Percentiles rank a stretch among this genome's conserved stretches.
These are phyloP conservation scores for Striga hermonthica DNA, from an alignment of 305 asterid species.

Conservation along the genomic window DNA sequence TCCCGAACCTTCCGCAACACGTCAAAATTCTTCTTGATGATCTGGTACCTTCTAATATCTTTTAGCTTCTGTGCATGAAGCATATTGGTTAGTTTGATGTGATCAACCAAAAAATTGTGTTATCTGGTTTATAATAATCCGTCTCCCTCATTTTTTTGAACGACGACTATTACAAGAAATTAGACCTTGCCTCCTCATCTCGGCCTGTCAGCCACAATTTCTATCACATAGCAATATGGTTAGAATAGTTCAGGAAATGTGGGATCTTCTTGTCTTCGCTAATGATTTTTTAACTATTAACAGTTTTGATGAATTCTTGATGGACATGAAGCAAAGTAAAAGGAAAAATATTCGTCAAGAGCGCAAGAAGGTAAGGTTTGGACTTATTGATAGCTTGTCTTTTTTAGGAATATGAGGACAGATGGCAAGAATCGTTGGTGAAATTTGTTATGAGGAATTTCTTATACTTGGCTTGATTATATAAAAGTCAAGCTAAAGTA, in stretches of 20 bases:
- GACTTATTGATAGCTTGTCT: constrained; percentile 17
- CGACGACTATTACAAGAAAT: neutral
- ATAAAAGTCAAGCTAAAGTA: constrained; percentile 17
- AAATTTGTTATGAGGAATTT: constrained; percentile 6
- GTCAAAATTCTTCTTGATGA: neutral
- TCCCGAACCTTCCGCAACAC: constrained; percentile 5
- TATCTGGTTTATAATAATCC: neutral
- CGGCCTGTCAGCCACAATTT: neutral
- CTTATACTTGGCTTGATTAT: constrained; percentile 14
- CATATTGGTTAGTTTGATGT: neutral
- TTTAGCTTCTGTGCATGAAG: constrained; percentile 2
- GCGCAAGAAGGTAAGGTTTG: constrained; percentile 78
- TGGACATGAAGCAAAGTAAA: constrained; percentile 96
- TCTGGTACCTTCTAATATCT: constrained; percentile 4
- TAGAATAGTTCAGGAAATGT: constrained; percentile 13
- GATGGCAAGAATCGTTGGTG: constrained; percentile 21
- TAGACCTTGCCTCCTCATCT: constrained; percentile 18
- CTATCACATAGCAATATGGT: neutral
- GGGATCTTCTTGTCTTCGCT: constrained; percentile 27
- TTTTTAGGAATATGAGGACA: constrained; percentile 3
- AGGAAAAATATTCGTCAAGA: constrained; percentile 97
- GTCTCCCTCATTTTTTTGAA: constrained; percentile 9
- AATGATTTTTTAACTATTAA: constrained; percentile 27
- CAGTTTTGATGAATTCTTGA: constrained; percentile 97
- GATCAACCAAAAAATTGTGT: neutral